Conservation (phyloP, 2,329 filamentous ascomycete species). For the Ophiocordyceps camponoti-leonardi region DNA sequence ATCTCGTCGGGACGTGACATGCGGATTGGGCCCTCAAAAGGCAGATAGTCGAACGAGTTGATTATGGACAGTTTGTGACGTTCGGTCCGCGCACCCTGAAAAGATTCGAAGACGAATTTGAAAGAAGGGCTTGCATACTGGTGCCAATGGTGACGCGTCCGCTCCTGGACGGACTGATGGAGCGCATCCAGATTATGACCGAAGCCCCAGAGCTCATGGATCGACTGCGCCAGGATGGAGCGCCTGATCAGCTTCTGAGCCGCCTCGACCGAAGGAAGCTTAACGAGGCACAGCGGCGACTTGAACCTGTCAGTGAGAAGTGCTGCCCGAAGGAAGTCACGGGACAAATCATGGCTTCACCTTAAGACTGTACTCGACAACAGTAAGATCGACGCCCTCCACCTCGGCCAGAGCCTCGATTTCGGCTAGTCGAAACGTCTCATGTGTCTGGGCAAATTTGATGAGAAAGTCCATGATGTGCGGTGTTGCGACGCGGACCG, state of each 20-base stretch:
- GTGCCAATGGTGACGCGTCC: slow-evolving; percentile 48
- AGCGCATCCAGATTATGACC: slow-evolving; percentile 50
- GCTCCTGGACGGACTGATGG: slow-evolving; percentile 43
- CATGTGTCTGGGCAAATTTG: slow-evolving; percentile 75
- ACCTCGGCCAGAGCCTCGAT: slow-evolving; percentile 62
- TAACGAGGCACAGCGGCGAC: slow-evolving; percentile 76
- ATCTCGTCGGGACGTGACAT: slow-evolving; percentile 58
- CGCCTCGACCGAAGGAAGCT: slow-evolving; percentile 44
- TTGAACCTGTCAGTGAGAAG: slow-evolving; percentile 20
- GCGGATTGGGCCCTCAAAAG: slow-evolving; percentile 59
- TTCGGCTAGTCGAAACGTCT: slow-evolving; percentile 79
- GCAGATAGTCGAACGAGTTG: slow-evolving; percentile 63
- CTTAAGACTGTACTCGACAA: slow-evolving; percentile 57
- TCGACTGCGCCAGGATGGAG: slow-evolving; percentile 64
- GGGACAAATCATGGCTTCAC: slow-evolving; percentile 30
- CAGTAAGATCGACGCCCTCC: slow-evolving; percentile 47
- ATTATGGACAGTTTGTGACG: slow-evolving; percentile 57
- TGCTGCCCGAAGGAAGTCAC: slow-evolving; percentile 2
- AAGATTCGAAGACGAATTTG: slow-evolving; percentile 73
- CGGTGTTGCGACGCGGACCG: background rate
- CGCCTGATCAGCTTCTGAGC: slow-evolving; percentile 54
- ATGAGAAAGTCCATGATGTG: slow-evolving; percentile 59
- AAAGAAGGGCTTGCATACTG: slow-evolving; percentile 52
- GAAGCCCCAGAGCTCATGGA: slow-evolving; percentile 79
- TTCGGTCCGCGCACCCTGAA: slow-evolving; percentile 51